Percentiles rank a stretch among this genome's conserved stretches.
These are phyloP conservation scores for Crepidotus variabilis DNA, from an alignment of 768 basidiomycete genomes.

Conservation along the genomic window DNA sequence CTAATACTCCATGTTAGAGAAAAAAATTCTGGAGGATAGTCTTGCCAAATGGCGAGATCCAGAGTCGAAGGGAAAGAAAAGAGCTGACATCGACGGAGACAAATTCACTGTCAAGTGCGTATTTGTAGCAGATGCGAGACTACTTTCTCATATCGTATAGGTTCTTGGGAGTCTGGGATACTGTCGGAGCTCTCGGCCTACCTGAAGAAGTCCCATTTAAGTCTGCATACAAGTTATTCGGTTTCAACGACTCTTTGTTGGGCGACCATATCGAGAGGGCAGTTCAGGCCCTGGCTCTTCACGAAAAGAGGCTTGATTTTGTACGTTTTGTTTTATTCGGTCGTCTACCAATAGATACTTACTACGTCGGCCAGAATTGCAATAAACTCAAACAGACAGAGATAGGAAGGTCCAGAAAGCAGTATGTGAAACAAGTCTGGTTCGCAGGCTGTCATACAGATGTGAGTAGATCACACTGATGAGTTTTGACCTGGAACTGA, in stretches of 20 bases:
- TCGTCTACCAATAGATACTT: not conserved
- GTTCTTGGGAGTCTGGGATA: slow-evolving; percentile 74
- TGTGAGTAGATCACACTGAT: slow-evolving; percentile 23
- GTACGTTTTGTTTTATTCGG: slow-evolving; percentile 36
- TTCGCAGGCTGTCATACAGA: slow-evolving; percentile 55
- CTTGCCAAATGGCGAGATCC: slow-evolving; percentile 54
- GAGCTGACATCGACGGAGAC: slow-evolving; percentile 42
- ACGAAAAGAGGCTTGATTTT: slow-evolving; percentile 67
- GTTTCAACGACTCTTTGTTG: slow-evolving; percentile 56
- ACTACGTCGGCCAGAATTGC: slow-evolving; percentile 38
- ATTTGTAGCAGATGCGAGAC: not conserved
- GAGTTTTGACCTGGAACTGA: not conserved
- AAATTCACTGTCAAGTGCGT: slow-evolving; percentile 62
- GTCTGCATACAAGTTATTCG: slow-evolving; percentile 51
- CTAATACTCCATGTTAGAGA: slow-evolving; percentile 12
- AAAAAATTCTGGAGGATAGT: slow-evolving; percentile 40
- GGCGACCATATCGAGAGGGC: slow-evolving; percentile 63
- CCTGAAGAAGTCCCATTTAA: slow-evolving; percentile 58
- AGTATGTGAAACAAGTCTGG: slow-evolving; percentile 70
- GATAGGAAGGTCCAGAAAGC: slow-evolving; percentile 47
- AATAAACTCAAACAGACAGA: slow-evolving; percentile 61
- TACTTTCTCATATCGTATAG: slow-evolving; percentile 24
- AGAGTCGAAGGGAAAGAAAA: slow-evolving; percentile 47
- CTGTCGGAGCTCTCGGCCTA: slow-evolving; percentile 69
- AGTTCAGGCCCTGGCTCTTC: slow-evolving; percentile 67